These are phyloP conservation scores for Leccinum longicurvipes DNA, from an alignment of 768 basidiomycete species.

Conservation along the genomic window DNA sequence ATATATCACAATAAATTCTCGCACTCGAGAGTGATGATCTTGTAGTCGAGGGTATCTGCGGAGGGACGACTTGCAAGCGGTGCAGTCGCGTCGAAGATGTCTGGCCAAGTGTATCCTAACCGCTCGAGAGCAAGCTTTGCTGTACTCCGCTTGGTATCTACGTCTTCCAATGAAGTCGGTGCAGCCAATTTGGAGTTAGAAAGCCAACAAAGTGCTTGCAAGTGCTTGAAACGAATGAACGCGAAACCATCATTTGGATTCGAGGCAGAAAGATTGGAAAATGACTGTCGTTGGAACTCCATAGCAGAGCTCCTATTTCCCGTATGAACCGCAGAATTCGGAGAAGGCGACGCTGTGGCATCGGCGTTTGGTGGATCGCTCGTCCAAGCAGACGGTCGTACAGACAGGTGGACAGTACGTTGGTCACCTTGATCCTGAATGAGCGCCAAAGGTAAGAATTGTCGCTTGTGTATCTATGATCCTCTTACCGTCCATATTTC, in stretches of 20 bases:
- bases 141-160: constrained; percentile 11
- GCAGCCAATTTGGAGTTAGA: constrained; percentile 19
- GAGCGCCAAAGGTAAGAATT: constrained; percentile 4
- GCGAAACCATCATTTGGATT: constrained; percentile 7
- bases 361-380: constrained; percentile 43
- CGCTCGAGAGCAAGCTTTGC: constrained; percentile 31
- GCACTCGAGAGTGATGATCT: constrained; percentile 20
- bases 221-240: constrained; percentile 24
- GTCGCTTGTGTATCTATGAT: background rate
- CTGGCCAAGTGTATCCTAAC: constrained; percentile 42
- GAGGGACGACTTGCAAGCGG: constrained; percentile 21
- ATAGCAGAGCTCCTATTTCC: background rate
- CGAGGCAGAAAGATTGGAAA: background rate
- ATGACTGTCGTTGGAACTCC: constrained; percentile 1
- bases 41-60: constrained; percentile 33
- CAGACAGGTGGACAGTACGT: constrained; percentile 68
- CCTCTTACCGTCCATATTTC: constrained; percentile 66
- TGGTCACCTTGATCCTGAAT: constrained; percentile 53
- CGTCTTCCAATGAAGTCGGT: constrained; percentile 10
- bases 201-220: constrained; percentile 24
- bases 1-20: background rate
- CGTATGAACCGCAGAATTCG: background rate
- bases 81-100: constrained; percentile 37
- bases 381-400: constrained; percentile 78
- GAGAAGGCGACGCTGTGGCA: constrained; percentile 12